These are phyloP conservation scores for Micromonas commoda DNA, from an alignment of 139 green algal species.

Conservation along the genomic window DNA sequence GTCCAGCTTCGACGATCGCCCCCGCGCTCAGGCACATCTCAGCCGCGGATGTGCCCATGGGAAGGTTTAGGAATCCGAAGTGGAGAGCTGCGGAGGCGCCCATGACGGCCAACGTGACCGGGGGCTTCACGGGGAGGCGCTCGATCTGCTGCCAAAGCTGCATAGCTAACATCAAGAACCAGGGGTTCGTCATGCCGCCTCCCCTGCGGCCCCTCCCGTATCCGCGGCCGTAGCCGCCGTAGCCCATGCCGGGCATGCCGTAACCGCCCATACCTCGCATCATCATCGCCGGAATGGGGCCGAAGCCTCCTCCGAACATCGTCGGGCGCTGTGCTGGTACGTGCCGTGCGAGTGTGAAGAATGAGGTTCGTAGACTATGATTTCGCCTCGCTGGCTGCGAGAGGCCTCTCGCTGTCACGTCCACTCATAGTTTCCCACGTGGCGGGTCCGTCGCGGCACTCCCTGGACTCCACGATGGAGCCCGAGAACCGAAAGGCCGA, in stretches of 20 bases:
- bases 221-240: background rate
- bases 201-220: background rate
- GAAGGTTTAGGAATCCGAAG: background rate
- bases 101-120: background rate
- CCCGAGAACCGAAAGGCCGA: too few relatives aligned
- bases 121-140: background rate
- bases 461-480: too few relatives aligned
- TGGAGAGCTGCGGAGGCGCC: background rate
- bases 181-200: background rate
- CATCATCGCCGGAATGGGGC: background rate
- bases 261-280: too few relatives aligned
- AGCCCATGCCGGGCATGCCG: background rate
- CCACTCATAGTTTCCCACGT: too few relatives aligned
- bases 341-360: too few relatives aligned
- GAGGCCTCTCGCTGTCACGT: too few relatives aligned
- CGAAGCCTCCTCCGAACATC: background rate
- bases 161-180: background rate
- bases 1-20: background rate
- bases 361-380: too few relatives aligned
- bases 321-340: too few relatives aligned
- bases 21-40: background rate
- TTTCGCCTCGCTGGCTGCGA: too few relatives aligned
- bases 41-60: background rate
- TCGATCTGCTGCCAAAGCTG: background rate
- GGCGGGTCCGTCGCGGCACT: too few relatives aligned